Base-by-base conservation (phyloP, 306 rosid genomes). In the Corylus heterophylla region DNA sequence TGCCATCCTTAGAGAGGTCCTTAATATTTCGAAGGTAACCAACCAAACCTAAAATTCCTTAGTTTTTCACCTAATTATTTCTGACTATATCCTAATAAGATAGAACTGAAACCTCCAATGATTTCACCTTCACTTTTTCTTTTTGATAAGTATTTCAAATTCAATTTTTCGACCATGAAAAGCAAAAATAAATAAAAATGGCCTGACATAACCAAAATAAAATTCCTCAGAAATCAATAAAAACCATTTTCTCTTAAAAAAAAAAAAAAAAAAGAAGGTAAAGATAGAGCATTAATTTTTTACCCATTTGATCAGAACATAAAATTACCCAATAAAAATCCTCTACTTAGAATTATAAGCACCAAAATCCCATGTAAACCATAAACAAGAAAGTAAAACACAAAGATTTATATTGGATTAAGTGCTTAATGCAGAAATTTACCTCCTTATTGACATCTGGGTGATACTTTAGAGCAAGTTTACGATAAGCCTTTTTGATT, bases 391-490 rank as follows among this genome's bases (percentile, higher is more conserved):
- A 48, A 68, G 9, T 39, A 51, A 22, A 51, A 39, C 47, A 7
- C 14, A 63, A 69, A 52, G 22, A 59, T 6, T 4, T 10, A 76
- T 66, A 71, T 27, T 25, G 58, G 55, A 76, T 16, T 6, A 18
- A 73, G 68, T 20, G 16, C 37, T 17, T 39, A 83, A 61, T 47
- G 61, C 51, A 78, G 10, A 6, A 39, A 73, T 49, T 66, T 83
- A 92, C 99, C 99, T 93, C 88, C 85, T 93, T 95, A 80, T 95
- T 95, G 54, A 93, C 99, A 88, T 95, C 99, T 18, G 99, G 98
- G 50, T 95, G 99, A 83, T 80, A 91, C 92, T 90, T 95, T 16
- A 95, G 96, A 80, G 99, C 99, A 27, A 93, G 96, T 89, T 91
- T 95, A 66, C 99, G 84, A 85, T 93, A 95, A 3, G 99, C 98